Evolutionary conservation across 345 rosid genomes (phyloP).

Genomic region (Syzygium jambos): DNA sequence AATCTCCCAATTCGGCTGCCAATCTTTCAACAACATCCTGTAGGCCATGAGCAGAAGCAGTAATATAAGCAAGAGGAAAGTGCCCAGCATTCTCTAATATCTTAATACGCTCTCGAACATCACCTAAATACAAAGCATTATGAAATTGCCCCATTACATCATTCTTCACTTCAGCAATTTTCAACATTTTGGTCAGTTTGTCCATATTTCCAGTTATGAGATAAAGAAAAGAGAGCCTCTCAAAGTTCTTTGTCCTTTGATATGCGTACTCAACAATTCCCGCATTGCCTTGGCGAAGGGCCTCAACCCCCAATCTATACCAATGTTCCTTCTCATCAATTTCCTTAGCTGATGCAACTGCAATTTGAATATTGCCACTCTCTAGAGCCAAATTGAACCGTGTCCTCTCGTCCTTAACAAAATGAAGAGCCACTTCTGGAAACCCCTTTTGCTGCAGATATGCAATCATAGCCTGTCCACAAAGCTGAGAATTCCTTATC

Average conservation of each 20-base stretch:
- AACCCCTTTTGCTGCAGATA: slow-evolving; percentile 95
- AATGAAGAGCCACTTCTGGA: slow-evolving; percentile 98
- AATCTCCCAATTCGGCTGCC: slow-evolving; percentile 63
- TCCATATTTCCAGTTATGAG: slow-evolving; percentile 83
- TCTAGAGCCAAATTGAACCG: slow-evolving; percentile 90
- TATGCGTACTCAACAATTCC: slow-evolving; percentile 93
- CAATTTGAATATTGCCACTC: slow-evolving; percentile 92
- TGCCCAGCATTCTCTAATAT: slow-evolving; percentile 86
- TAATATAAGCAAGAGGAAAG: slow-evolving; percentile 77
- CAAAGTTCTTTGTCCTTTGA: slow-evolving; percentile 94
- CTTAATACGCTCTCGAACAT: slow-evolving; percentile 80
- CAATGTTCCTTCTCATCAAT: slow-evolving; percentile 94
- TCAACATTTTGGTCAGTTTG: slow-evolving; percentile 82
- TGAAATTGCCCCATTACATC: slow-evolving; percentile 98
- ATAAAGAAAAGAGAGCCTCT: slow-evolving; percentile 90
- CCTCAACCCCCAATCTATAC: slow-evolving; percentile 93
- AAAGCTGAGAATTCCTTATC: slow-evolving; percentile 89
- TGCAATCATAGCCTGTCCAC: slow-evolving; percentile 97
- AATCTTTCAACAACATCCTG: slow-evolving; percentile 63
- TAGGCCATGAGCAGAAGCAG: slow-evolving; percentile 81
- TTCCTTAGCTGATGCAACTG: slow-evolving; percentile 94
- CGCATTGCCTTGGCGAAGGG: slow-evolving; percentile 95
- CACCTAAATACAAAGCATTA: slow-evolving; percentile 85
- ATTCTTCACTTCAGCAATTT: slow-evolving; percentile 87
- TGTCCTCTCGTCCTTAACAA: slow-evolving; percentile 91